phyloP scores from a whole-genome alignment of 2,329 filamentous ascomycete species.

The Colletotrichum viniferum region DNA sequence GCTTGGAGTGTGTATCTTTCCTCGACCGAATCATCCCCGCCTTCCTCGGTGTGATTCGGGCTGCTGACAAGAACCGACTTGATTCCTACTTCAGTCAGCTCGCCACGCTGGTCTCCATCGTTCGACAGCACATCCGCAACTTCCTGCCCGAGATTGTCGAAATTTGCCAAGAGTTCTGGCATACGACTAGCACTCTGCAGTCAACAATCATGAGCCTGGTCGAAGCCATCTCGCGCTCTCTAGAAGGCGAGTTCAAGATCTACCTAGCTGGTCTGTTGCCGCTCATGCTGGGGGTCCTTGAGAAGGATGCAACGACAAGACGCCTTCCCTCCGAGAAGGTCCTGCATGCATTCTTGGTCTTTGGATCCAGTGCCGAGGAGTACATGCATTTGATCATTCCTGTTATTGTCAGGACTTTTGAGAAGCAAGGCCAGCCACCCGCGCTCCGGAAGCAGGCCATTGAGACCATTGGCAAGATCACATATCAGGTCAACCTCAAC shows the following conservation, averaged over 20 bases:
- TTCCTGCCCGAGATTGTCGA: conserved; percentile 87
- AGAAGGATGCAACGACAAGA: conserved; percentile 79
- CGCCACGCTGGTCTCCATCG: conserved; percentile 89
- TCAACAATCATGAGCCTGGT: conserved; percentile 90
- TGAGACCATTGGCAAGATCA: conserved; percentile 92
- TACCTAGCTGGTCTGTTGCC: conserved; percentile 89
- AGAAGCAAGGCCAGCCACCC: conserved; percentile 81
- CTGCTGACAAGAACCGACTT: conserved; percentile 76
- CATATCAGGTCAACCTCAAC: conserved; percentile 94
- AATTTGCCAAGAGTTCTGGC: conserved; percentile 90
- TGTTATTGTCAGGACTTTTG: conserved; percentile 92
- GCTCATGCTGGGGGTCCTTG: conserved; percentile 91
- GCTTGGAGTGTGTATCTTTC: conserved; percentile 94
- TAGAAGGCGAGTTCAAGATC: conserved; percentile 98
- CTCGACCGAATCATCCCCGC: conserved; percentile 93
- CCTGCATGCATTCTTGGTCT: conserved; percentile 92
- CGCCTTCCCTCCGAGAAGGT: conserved; percentile 88
- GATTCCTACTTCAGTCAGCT: conserved; percentile 99
- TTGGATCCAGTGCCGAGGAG: conserved; percentile 93
- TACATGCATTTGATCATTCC: conserved; percentile 99
- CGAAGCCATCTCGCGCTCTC: conserved; percentile 88
- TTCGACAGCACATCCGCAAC: conserved; percentile 93
- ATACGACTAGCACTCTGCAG: conserved; percentile 78
- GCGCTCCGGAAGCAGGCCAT: conserved; percentile 87
- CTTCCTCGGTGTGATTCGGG: conserved; percentile 87